Evolutionary conservation across 129 eudicot genomes (phyloP).

Genomic region (sunflower (Helianthus annuus)): DNA sequence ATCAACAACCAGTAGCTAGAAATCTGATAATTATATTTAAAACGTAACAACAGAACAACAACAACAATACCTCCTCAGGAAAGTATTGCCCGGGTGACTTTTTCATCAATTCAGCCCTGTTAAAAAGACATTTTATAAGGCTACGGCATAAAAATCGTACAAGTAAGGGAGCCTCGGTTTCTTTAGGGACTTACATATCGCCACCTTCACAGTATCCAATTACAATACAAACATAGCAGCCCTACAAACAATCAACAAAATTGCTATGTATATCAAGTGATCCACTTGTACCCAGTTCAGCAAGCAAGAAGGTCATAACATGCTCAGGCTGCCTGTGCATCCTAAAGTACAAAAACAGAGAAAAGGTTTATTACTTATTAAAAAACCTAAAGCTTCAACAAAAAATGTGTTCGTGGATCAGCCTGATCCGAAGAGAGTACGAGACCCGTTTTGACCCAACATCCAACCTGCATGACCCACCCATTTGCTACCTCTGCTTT

Average conservation of each 20-base stretch:
- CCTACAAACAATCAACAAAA: slow-evolving; percentile 39
- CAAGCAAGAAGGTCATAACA: too few relatives aligned
- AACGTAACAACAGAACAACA: slow-evolving; percentile 9
- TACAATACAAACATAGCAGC: slow-evolving; percentile 97
- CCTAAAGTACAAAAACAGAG: too few relatives aligned
- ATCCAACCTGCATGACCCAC: too few relatives aligned
- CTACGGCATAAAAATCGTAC: background rate
- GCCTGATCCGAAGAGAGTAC: too few relatives aligned
- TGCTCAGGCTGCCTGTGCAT: too few relatives aligned
- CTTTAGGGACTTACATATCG: slow-evolving; percentile 75
- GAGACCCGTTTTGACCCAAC: too few relatives aligned
- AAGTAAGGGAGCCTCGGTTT: background rate
- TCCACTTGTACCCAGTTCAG: too few relatives aligned
- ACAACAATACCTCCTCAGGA: slow-evolving; percentile 77
- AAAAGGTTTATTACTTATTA: too few relatives aligned
- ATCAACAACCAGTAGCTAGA: slow-evolving; percentile 13
- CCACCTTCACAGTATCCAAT: slow-evolving; percentile 99
- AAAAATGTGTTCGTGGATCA: too few relatives aligned
- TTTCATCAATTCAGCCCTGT: slow-evolving; percentile 95
- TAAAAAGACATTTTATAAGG: slow-evolving; percentile 25
- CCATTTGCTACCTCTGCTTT: too few relatives aligned
- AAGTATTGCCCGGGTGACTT: slow-evolving; percentile 68
- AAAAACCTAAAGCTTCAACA: too few relatives aligned
- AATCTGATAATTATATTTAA: background rate
- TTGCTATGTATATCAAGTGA: slow-evolving; percentile 12